These are phyloP conservation scores for Nelumbo lutea DNA, from an alignment of 164 flowering plant genomes.

Conservation along the genomic window DNA sequence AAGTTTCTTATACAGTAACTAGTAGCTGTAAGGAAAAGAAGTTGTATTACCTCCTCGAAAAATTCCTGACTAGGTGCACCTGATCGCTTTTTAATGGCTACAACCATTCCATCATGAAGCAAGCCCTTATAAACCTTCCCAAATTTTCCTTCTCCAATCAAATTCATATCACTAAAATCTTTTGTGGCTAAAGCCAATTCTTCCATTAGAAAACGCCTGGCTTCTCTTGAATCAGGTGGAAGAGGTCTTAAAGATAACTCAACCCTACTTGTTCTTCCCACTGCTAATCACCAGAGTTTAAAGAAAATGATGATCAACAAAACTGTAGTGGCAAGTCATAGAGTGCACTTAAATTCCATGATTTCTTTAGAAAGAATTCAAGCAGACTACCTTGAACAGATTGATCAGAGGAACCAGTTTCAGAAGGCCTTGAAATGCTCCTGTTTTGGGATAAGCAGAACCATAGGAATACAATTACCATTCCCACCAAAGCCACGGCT, in stretches of 20 bases:
- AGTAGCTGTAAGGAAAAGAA: neutral
- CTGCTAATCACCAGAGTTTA: slow-evolving; percentile 26
- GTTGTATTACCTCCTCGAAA: slow-evolving; percentile 56
- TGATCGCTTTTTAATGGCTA: slow-evolving; percentile 74
- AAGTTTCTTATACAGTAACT: neutral
- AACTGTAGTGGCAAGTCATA: neutral
- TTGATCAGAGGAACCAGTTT: slow-evolving; percentile 85
- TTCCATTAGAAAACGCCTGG: slow-evolving; percentile 57
- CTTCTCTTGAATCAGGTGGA: slow-evolving; percentile 38
- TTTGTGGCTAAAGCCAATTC: slow-evolving; percentile 74
- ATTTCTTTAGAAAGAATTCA: neutral
- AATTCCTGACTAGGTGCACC: slow-evolving; percentile 69
- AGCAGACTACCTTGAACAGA: slow-evolving; percentile 55
- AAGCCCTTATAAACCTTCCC: slow-evolving; percentile 87
- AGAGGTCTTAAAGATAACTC: slow-evolving; percentile 41
- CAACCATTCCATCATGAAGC: slow-evolving; percentile 81
- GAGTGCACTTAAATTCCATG: neutral
- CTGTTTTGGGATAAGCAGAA: slow-evolving; percentile 46
- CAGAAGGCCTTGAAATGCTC: slow-evolving; percentile 68
- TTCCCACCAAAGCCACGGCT: slow-evolving; percentile 71
- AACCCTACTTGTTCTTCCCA: slow-evolving; percentile 43
- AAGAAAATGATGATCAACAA: neutral
- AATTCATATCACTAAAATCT: slow-evolving; percentile 58
- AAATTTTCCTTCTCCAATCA: slow-evolving; percentile 83
- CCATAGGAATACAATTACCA: slow-evolving; percentile 50